Base-by-base conservation (phyloP, 768 basidiomycete genomes). In the Rhodotorula kratochvilovae region DNA sequence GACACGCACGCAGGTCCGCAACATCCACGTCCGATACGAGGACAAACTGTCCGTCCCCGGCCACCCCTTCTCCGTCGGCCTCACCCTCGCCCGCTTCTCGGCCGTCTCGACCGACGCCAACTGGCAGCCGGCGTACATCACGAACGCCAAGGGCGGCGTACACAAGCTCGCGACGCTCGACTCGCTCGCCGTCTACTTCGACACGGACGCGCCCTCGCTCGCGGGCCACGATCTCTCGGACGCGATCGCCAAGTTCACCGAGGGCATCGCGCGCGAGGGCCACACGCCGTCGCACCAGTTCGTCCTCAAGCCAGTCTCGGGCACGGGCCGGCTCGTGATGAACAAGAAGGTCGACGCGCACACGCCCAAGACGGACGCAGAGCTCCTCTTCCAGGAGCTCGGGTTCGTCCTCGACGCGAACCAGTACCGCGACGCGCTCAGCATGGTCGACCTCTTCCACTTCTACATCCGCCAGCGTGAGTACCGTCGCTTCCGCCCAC, bases 21-120 rank as follows among this genome's bases (percentile, higher is more conserved):
- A 96, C 76, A 91, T 99, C 55, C 96, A 99, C 79, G 81, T 98
- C 57, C 89, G 96, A 63, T 99, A 97, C 77, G 96, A 99, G 81
- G 96, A 99, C 82, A 89, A 88, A 61, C 80, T 92, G 76, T 96
- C 92, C 76, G 92, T 93, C 36, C 94, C 94, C 42, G 91, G 97
- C 90, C 94, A 96, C 80, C 94, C 94, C 27, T 98, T 99, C 78
- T 89, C 94, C 13, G 89, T 88, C 43, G 96, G 96, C 57, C 77
- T 92, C 50, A 98, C 96, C 1, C 83, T 99, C 42, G 87, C 89
- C 7, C 87, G 87, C 29, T 97, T 98, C 79, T 87, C 89, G 19
- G 91, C 92, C 33, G 86, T 88, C 33, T 98, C 96, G 4, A 92
- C 94, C 4, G 86, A 99, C 78, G 88, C 86, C 67, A 82, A 86